A percentile compares a stretch with the other conserved stretches of the same genome.
Conservation (phyloP, 441 rosid genomes). For the Biscutella laevigata region DNA sequence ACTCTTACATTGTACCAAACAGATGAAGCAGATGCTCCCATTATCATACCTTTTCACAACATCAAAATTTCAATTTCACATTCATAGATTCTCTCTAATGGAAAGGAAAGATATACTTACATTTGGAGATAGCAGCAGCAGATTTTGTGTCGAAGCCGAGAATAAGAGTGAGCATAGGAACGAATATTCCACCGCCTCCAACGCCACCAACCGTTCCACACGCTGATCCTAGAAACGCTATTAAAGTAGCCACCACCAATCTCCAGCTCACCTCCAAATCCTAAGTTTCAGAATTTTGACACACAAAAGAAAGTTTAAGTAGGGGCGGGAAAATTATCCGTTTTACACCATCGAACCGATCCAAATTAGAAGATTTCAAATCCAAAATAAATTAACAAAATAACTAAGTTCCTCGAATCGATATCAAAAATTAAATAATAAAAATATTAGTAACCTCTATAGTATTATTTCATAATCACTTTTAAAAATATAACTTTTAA, state of each 20-base stretch:
- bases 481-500: too few species aligned
- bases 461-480: too few species aligned
- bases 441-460: too few species aligned
- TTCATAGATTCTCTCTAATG: neutral
- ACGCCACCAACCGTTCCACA: constrained; percentile 94
- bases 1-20: constrained; percentile 90
- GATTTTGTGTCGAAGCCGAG: constrained; percentile 93
- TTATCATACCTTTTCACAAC: constrained; percentile 50
- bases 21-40: constrained; percentile 91
- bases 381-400: too few species aligned
- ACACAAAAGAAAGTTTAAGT: too few species aligned
- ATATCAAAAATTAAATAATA: too few species aligned
- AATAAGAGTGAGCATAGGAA: constrained; percentile 87
- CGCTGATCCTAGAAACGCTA: constrained; percentile 85
- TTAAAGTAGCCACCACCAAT: constrained; percentile 54
- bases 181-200: constrained; percentile 96
- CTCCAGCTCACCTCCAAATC: constrained; percentile 65
- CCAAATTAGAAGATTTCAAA: too few species aligned
- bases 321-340: too few species aligned
- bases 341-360: too few species aligned
- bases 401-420: too few species aligned
- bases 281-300: constrained; percentile 29
- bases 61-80: too few species aligned
- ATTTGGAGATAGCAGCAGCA: constrained; percentile 93
- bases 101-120: constrained; percentile 20